Evolutionary conservation across 1,284 basidiomycete genomes (phyloP).

Genomic region (Leccinum griseonigrum): DNA sequence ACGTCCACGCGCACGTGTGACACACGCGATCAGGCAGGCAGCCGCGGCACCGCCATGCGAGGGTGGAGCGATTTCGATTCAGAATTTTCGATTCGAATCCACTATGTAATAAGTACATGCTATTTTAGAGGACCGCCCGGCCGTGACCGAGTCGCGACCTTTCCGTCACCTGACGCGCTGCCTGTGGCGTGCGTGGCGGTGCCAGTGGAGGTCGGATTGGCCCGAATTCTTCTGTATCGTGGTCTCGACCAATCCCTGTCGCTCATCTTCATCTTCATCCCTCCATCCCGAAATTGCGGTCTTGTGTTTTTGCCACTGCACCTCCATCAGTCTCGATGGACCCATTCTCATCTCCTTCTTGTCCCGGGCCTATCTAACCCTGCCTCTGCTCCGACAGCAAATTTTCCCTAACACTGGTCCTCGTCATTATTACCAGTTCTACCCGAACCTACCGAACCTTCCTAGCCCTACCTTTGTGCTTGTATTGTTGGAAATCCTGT

Average conservation of each 20-base stretch:
- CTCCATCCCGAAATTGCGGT: constrained; percentile 77
- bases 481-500: constrained; percentile 65
- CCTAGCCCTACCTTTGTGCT: constrained; percentile 75
- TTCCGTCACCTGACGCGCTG: no score
- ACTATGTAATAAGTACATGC: no score
- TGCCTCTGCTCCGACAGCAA: constrained; percentile 3
- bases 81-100: no score
- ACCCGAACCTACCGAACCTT: constrained; percentile 75
- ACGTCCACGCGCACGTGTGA: no score
- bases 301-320: constrained; percentile 82
- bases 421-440: constrained; percentile 89
- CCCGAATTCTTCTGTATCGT: constrained; percentile 72
- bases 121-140: no score
- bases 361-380: constrained; percentile 2
- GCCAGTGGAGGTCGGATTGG: no score
- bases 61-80: no score
- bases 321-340: constrained; percentile 29
- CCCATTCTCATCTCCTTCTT: constrained; percentile 10
- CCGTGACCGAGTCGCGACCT: no score
- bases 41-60: no score
- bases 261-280: constrained; percentile 57
- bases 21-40: no score
- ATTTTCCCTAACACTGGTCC: constrained; percentile 46
- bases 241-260: constrained; percentile 87
- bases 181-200: no score